Percentiles rank a stretch among this genome's conserved stretches.
phyloP scores from a whole-genome alignment of 768 basidiomycete species.

The Amanita thiersii region DNA sequence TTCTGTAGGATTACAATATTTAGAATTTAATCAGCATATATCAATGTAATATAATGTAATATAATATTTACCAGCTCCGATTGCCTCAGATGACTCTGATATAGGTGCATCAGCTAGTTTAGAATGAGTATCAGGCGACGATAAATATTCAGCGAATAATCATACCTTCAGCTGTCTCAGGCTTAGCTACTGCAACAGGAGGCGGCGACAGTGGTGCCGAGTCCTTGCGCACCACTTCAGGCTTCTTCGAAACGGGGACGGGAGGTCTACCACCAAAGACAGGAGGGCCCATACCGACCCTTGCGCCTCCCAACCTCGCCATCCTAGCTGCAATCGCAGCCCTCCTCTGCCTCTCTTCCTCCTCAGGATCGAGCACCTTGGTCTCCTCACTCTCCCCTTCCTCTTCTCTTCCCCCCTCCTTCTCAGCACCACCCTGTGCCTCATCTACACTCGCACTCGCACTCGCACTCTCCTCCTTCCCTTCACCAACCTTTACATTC shows the following conservation, averaged over 20 bases:
- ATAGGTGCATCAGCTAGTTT: too few species aligned
- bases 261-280: slow-evolving; percentile 46
- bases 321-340: slow-evolving; percentile 88
- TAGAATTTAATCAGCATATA: neutral
- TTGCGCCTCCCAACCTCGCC: slow-evolving; percentile 84
- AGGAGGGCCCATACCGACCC: slow-evolving; percentile 74
- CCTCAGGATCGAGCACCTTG: slow-evolving; percentile 41
- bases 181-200: too few species aligned
- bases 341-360: slow-evolving; percentile 70
- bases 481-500: slow-evolving; percentile 3
- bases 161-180: too few species aligned
- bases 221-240: slow-evolving; percentile 6
- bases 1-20: too few species aligned
- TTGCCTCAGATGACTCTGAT: too few species aligned
- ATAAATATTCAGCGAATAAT: too few species aligned
- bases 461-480: neutral
- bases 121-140: too few species aligned
- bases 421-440: slow-evolving; percentile 5
- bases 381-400: slow-evolving; percentile 23
- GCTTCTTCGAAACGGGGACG: slow-evolving; percentile 21
- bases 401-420: slow-evolving; percentile 12
- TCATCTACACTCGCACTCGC: neutral
- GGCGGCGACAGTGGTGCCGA: too few species aligned
- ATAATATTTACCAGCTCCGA: too few species aligned
- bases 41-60: neutral